Percentiles rank a stretch among this genome's conserved stretches.
Conservation (phyloP, 805 yeast genomes). For the Candida bentonensis region DNA sequence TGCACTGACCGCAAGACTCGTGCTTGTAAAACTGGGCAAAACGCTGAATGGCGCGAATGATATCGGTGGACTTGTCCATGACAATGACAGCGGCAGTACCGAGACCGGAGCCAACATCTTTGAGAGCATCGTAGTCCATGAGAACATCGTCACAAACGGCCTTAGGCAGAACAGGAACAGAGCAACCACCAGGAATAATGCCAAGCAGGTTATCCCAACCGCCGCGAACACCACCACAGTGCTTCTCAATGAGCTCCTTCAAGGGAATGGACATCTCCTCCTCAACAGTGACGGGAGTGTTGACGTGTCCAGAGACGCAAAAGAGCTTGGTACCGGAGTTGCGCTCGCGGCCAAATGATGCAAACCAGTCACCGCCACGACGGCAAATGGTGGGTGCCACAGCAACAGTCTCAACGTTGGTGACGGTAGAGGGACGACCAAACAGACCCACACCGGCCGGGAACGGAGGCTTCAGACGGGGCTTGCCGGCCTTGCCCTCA, state of each 20-base stretch:
- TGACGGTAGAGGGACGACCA: slow-evolving; percentile 84
- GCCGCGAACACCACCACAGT: slow-evolving; percentile 83
- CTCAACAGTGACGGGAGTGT: slow-evolving; percentile 85
- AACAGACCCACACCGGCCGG: slow-evolving; percentile 89
- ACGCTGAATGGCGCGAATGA: slow-evolving; percentile 75
- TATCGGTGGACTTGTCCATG: slow-evolving; percentile 76
- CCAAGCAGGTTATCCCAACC: slow-evolving; percentile 89
- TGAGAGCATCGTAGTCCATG: slow-evolving; percentile 82
- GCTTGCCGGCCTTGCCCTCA: slow-evolving; percentile 90
- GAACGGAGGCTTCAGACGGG: slow-evolving; percentile 87
- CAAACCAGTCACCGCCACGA: slow-evolving; percentile 83
- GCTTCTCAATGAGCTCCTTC: slow-evolving; percentile 68
- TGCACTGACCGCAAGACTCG: slow-evolving; percentile 90
- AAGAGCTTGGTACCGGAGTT: slow-evolving; percentile 72
- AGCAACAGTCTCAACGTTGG: slow-evolving; percentile 83
- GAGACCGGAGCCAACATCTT: slow-evolving; percentile 74
- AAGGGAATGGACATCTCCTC: slow-evolving; percentile 89
- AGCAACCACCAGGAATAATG: slow-evolving; percentile 82
- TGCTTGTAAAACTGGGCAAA: slow-evolving; percentile 75
- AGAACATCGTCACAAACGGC: slow-evolving; percentile 50
- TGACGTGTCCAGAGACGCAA: slow-evolving; percentile 83
- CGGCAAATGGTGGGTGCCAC: slow-evolving; percentile 83
- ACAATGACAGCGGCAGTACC: slow-evolving; percentile 93
- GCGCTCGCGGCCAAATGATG: slow-evolving; percentile 70
- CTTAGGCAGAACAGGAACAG: slow-evolving; percentile 70